Evolutionary conservation across 257 asterid genomes (phyloP).

Genomic region (Plantago ovata): DNA sequence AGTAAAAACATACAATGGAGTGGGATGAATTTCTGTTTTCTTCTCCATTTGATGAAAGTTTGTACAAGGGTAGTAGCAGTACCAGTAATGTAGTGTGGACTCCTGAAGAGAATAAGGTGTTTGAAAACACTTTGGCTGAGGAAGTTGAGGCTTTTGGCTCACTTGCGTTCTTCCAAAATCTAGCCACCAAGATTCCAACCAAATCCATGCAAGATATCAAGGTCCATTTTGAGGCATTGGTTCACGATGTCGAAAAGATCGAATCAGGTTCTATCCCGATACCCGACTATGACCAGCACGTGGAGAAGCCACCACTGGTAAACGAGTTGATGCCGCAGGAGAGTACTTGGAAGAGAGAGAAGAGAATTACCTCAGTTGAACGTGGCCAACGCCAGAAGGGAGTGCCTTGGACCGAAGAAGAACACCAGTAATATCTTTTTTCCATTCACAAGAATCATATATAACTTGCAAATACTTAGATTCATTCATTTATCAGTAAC

Average conservation of each 20-base stretch:
- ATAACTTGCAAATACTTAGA: neutral
- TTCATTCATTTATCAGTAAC: neutral
- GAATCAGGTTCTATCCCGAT: constrained; percentile 21
- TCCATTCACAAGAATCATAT: neutral
- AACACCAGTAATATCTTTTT: constrained; percentile 32
- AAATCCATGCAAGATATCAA: constrained; percentile 25
- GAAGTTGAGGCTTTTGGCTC: constrained; percentile 11
- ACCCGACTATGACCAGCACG: constrained; percentile 18
- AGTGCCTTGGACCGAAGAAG: constrained; percentile 40
- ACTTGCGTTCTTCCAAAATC: constrained; percentile 18
- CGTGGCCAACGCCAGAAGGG: constrained; percentile 14
- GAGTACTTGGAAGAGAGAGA: neutral
- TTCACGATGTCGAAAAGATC: constrained; percentile 26
- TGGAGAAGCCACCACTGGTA: neutral
- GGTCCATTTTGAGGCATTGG: constrained; percentile 22
- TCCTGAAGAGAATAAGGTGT: neutral
- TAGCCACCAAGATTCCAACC: constrained; percentile 25
- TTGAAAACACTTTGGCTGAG: constrained; percentile 19
- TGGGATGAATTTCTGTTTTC: too few species aligned
- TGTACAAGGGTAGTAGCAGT: too few species aligned
- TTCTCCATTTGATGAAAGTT: too few species aligned
- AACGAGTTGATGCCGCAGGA: neutral
- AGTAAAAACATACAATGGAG: too few species aligned
- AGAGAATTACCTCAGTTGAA: neutral
- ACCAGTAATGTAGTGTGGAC: too few species aligned